Base-by-base conservation (phyloP, 768 basidiomycete genomes). In the Podaxis mareebaensis region DNA sequence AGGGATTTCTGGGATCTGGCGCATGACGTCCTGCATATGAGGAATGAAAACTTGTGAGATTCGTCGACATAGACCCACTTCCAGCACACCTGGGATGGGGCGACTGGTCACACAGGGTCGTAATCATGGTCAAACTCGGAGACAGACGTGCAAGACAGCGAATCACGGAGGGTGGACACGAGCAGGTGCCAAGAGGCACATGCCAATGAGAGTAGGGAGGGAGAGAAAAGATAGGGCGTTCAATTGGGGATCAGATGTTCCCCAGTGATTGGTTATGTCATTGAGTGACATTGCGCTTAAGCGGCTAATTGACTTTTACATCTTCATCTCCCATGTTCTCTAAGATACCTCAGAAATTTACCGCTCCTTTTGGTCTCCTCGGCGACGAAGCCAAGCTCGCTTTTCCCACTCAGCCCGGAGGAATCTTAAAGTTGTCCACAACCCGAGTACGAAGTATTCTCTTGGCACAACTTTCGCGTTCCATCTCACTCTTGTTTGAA, bases 361-460 rank as follows among this genome's bases (percentile, higher is more conserved):
- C 85, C 11, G 85, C 88, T 15, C 90, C 91, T 13, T 88, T 93
- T 73, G 86, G 88, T n/a, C 72, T 93, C 20, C 74, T 94, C 38
- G 89, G 88, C 4, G 94, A 96, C 71, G 92, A 95, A 71, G 88
- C 93, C 53, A 96, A 96, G 75, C 86, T 97, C 17, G 87, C 89
- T 11, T 97, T 97, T 74, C 87, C 92, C 44, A 92, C 88, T 67
- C 91, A 91, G 64, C 85, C 92, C 0, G 82, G 83, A 48, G 95
- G 95, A 17, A 88, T 97, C 56, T 81, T 86, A 54, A 91, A 93
- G 72, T 74, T 97, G 48, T 83, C 86, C 53, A 81, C 86, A 13
- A 83, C 82, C 36, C 85, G 93, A 67, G 94, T 95, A 75, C 67
- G 92, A 77, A 53, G 60, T 22, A 48, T 24, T 22, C 42, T 42